Evolutionary conservation across 2,329 filamentous ascomycete genomes (phyloP).

Genomic region (Colletotrichum tabaci): DNA sequence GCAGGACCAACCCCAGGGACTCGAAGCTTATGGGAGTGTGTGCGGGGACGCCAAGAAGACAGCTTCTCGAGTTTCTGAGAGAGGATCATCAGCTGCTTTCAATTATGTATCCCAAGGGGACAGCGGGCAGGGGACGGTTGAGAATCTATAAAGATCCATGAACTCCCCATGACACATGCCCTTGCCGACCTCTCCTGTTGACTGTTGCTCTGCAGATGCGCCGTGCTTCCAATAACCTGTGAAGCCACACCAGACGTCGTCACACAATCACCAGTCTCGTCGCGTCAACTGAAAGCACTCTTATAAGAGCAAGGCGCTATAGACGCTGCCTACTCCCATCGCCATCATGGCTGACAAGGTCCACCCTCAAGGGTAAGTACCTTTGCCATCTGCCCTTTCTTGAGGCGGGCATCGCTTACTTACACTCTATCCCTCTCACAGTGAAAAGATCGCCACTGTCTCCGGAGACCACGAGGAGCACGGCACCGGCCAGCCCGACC

Average conservation of each 20-base stretch:
- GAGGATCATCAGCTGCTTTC: slow-evolving; percentile 23
- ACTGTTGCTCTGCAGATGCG: not conserved
- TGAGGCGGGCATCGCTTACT: not conserved
- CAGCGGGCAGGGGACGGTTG: not conserved
- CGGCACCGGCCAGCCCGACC: slow-evolving; percentile 34
- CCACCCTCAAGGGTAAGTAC: slow-evolving; percentile 17
- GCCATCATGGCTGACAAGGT: slow-evolving; percentile 39
- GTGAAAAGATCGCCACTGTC: slow-evolving; percentile 49
- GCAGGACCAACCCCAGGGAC: slow-evolving; percentile 16
- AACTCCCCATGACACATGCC: slow-evolving; percentile 12
- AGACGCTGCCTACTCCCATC: not conserved
- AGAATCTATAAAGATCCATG: slow-evolving; percentile 38
- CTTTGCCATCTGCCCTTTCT: not conserved
- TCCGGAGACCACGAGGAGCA: slow-evolving; percentile 48
- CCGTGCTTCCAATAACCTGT: slow-evolving; percentile 17
- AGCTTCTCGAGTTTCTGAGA: slow-evolving; percentile 23
- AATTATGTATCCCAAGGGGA: slow-evolving; percentile 18
- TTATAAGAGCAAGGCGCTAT: not conserved
- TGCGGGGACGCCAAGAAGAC: slow-evolving; percentile 36
- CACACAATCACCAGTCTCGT: not conserved
- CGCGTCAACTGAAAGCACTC: not conserved
- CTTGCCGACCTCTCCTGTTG: not conserved
- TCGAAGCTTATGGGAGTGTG: slow-evolving; percentile 23
- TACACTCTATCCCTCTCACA: not conserved
- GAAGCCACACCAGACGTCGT: slow-evolving; percentile 8